Evolutionary conservation across 805 yeast genomes (phyloP), one percentile per base, ranked within the genome.

Genomic region (Pichia kluyveri): DNA sequence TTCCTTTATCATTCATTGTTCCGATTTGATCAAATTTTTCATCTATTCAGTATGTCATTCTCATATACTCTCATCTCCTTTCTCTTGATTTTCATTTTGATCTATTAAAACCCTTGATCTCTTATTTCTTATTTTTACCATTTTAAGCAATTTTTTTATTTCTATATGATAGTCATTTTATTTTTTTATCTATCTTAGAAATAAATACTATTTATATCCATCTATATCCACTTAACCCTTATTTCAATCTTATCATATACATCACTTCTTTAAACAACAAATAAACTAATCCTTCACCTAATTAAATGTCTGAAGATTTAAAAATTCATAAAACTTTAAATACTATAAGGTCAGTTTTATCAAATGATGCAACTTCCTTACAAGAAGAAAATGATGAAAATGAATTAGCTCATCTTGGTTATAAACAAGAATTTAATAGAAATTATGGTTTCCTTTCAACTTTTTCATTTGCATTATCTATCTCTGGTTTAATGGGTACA

Each of bases 401-500:
- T 34, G 62, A 57, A 41, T 56, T 67, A 48, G 70, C 69, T 18
- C 54, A 62, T 45, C 65, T 80, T 49, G 87, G 86, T 19, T 81
- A 80, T 57, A 76, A 76, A 58, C 82, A 78, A 59, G 86, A 80
- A 53, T 69, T 82, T 51, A 67, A 62, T 50, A 73, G 87, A 60
- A 72, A 70, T 43, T 81, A 79, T 63, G 70, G 76, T n/a, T 71
- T 79, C 48, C 54, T 79, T 42, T 79, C 82, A 42, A 81, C 82
- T 11, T 80, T 76, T 54, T 82, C 83, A 4, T 79, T 79, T 53
- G 84, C 84, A 4, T 73, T 79, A 40, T 76, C 82, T 30, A 79
- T 80, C 53, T 80, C 82, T 61, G 85, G 86, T 18, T 67, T 80
- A 42, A 72, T 79, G 62, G 85, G 86, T 14, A 77, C 83, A 39